Conservation (phyloP, 176 grass and related monocot species). For the Triticum dicoccoides region DNA sequence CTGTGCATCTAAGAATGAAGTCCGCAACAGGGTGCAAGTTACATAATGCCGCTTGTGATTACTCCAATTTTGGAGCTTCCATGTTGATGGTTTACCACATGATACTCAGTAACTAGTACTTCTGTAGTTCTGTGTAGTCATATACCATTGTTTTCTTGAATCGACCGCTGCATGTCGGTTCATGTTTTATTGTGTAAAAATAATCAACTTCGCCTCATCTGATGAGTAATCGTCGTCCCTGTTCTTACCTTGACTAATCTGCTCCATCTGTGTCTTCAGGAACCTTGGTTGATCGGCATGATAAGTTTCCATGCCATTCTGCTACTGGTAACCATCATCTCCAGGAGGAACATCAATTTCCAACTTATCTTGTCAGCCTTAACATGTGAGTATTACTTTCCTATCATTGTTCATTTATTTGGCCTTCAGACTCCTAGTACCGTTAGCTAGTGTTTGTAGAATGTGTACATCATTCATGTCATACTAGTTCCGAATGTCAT, state of each 20-base stretch:
- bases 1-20: not conserved
- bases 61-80: not conserved
- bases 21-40: not conserved
- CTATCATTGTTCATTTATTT: not conserved
- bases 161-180: not conserved
- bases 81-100: not conserved
- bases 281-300: slow-evolving; percentile 81
- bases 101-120: not conserved
- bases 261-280: slow-evolving; percentile 34
- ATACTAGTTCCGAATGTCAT: not conserved
- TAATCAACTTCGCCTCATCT: not conserved
- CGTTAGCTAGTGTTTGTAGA: not conserved
- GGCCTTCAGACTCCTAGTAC: not conserved
- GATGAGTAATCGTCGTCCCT: not conserved
- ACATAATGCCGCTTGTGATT: not conserved
- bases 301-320: slow-evolving; percentile 60
- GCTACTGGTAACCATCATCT: slow-evolving; percentile 70
- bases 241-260: not conserved
- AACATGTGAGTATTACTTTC: slow-evolving; percentile 51
- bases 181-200: not conserved
- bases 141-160: not conserved
- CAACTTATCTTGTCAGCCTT: slow-evolving; percentile 74
- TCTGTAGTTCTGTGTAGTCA: not conserved
- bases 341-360: slow-evolving; percentile 89
- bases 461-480: not conserved